Base-by-base conservation (phyloP, 1,284 basidiomycete species). In the Trichosporon sp. region DNA sequence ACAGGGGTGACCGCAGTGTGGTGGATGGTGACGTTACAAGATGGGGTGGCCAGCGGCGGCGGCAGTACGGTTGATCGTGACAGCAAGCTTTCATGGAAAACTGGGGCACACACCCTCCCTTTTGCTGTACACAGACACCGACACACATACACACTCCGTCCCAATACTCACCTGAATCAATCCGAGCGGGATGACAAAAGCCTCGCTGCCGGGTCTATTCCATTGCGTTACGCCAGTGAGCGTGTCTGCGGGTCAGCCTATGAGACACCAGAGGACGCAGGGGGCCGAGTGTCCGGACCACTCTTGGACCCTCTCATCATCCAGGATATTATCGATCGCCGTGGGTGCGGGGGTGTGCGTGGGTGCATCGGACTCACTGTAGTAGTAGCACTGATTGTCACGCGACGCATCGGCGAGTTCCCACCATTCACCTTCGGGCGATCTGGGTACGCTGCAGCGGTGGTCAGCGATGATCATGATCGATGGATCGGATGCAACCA, bases 351-450 rank as follows among this genome's bases (percentile, higher is more conserved):
- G n/a, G n/a, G n/a, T n/a, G n/a, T n/a, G 52, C 9, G 23, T 19
- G 8, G 10, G 4, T 13, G 49, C 8, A 14, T 25, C 37, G 9
- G 27, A 72, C 75, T 91, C 56, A 74, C 74, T 92, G 80, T 94
- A 95, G 80, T 93, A 97, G 78, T 97, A 97, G 13, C 90, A 87
- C 63, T 93, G 82, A 36, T 89, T 88, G 60, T 86, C 88, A 40
- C 88, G 84, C 32, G 86, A 84, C 36, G 90, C 87, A 78, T 95
- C 93, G 49, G 85, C 83, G 68, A 96, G 84, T 78, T 96, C 92
- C 92, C 93, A 95, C 93, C 93, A 97, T 76, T 95, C 92, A 56
- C 94, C 94, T 33, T 90, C 87, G 3, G 86, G 84, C 65, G 84
- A 89, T 7, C 91, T 89, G 25, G 93, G 94, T 34, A 97, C 82